Evolutionary conservation across 2,329 filamentous ascomycete species (phyloP).

Genomic region (Neopestalotiopsis sp.): DNA sequence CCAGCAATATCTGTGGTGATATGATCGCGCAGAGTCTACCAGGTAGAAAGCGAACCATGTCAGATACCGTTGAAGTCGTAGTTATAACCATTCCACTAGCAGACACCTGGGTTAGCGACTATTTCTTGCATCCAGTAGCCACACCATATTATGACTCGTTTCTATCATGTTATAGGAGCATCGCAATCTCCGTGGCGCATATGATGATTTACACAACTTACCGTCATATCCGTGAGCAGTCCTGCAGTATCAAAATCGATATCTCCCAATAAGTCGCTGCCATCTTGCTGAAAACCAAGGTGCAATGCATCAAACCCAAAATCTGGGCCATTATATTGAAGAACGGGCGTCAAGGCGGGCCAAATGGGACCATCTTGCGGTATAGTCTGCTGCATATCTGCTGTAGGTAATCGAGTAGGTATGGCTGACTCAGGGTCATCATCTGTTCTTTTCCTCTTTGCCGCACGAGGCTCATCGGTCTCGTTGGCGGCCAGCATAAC

Average conservation of each 20-base stretch:
- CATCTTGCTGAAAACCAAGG: background rate
- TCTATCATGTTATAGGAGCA: too few relatives aligned
- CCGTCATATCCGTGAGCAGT: background rate
- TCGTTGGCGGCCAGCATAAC: background rate
- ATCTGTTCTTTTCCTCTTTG: background rate
- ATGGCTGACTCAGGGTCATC: background rate
- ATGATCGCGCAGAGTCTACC: too few relatives aligned
- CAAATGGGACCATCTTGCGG: background rate
- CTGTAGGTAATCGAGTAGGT: too few relatives aligned
- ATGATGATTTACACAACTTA: background rate
- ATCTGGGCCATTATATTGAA: slow-evolving; percentile 22
- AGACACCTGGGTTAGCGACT: background rate
- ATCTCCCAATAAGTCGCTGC: background rate
- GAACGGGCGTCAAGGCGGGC: background rate
- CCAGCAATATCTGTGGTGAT: slow-evolving; percentile 21
- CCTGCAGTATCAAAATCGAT: slow-evolving; percentile 5
- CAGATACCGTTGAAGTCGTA: background rate
- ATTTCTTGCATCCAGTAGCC: background rate
- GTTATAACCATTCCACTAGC: background rate
- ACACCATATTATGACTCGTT: background rate
- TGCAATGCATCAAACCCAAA: slow-evolving; percentile 22
- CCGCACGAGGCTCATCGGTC: background rate
- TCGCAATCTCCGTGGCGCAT: too few relatives aligned
- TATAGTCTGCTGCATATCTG: background rate
- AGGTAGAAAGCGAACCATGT: background rate